A percentile compares a stretch with the other conserved stretches of the same genome.
phyloP scores from a whole-genome alignment of 495 filamentous ascomycete species.

The Aspergillus wentii region DNA sequence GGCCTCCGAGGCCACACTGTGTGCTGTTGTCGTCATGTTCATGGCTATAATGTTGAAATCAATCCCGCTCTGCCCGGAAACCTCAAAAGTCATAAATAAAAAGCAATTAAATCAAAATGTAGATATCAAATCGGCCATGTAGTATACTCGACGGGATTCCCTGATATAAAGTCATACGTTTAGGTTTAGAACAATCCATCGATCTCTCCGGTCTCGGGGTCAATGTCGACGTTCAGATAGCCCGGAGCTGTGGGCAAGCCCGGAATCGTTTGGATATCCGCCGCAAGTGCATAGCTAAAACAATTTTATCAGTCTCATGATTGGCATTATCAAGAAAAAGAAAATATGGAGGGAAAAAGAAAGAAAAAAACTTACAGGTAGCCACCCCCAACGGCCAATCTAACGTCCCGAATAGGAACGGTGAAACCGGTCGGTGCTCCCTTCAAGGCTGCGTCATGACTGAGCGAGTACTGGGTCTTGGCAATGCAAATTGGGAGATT shows the following conservation, averaged over 20 bases:
- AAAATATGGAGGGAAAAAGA: not conserved
- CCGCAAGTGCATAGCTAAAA: conserved; percentile 80
- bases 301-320: conserved; percentile 7
- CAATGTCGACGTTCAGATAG: conserved; percentile 93
- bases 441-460: conserved; percentile 89
- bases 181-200: conserved; percentile 78
- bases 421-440: conserved; percentile 96
- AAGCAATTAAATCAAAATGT: too few species aligned
- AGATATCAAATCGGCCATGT: too few species aligned
- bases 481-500: conserved; percentile 94
- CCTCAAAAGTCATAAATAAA: too few species aligned
- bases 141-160: too few species aligned
- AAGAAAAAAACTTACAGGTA: conserved; percentile 61
- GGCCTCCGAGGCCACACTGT: too few species aligned
- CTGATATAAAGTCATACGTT: too few species aligned
- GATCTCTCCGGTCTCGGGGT: conserved; percentile 90
- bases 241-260: conserved; percentile 93
- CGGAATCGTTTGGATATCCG: conserved; percentile 97
- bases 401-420: conserved; percentile 89
- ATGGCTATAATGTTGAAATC: not conserved
- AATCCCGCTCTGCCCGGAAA: too few species aligned
- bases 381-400: conserved; percentile 89
- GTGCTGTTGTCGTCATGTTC: not conserved
- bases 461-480: conserved; percentile 97
- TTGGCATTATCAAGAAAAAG: conserved; percentile 11